Conservation (phyloP, 768 basidiomycete genomes). For the Stropharia rugosoannulata region DNA sequence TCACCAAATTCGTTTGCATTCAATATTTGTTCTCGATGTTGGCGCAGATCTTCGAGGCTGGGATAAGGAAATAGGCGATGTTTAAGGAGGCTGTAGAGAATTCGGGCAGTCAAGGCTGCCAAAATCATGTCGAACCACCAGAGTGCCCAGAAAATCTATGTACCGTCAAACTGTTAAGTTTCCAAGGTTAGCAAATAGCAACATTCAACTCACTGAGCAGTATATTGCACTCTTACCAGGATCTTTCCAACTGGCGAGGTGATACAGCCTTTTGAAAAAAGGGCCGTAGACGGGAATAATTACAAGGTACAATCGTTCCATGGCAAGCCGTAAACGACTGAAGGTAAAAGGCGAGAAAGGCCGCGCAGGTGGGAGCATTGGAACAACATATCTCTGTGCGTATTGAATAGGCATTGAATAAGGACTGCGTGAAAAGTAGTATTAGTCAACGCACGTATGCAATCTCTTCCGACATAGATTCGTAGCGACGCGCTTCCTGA, state of each 20-base stretch:
- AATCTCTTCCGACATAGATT: slow-evolving; percentile 24
- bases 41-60: slow-evolving; percentile 49
- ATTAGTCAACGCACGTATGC: slow-evolving; percentile 19
- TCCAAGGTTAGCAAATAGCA: neutral
- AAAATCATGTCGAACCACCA: slow-evolving; percentile 62
- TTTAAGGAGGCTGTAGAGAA: slow-evolving; percentile 48
- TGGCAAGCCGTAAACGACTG: slow-evolving; percentile 48
- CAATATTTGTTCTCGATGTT: slow-evolving; percentile 46
- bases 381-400: slow-evolving; percentile 38
- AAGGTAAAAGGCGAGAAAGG: slow-evolving; percentile 51
- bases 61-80: slow-evolving; percentile 55
- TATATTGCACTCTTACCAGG: slow-evolving; percentile 41
- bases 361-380: slow-evolving; percentile 42
- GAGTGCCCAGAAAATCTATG: slow-evolving; percentile 59
- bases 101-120: slow-evolving; percentile 46
- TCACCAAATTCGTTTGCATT: slow-evolving; percentile 54
- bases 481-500: neutral
- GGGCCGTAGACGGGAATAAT: slow-evolving; percentile 48
- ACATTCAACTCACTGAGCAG: slow-evolving; percentile 45
- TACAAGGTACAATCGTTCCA: slow-evolving; percentile 56
- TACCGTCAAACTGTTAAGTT: neutral
- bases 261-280: slow-evolving; percentile 35
- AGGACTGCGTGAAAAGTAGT: neutral
- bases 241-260: slow-evolving; percentile 58
- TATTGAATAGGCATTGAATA: neutral